Percentiles rank a stretch among this genome's conserved stretches.
Conservation (phyloP, 1,284 basidiomycete species). For the Pterulicium gracile region DNA sequence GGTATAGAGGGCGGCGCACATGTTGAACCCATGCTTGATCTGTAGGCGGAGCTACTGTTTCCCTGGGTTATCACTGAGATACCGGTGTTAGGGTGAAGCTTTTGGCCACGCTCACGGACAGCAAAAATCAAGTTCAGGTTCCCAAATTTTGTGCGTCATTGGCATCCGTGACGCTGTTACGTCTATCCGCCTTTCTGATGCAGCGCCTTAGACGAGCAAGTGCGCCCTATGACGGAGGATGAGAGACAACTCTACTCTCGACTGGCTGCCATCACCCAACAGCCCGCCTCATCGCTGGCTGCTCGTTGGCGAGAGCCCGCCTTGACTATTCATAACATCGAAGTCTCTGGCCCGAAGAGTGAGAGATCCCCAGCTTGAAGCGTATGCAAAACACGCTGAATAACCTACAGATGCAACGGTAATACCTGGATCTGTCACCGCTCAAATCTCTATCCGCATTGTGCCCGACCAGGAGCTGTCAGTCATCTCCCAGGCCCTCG, state of each 20-base stretch:
- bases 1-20: constrained; percentile 89
- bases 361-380: constrained; percentile 14
- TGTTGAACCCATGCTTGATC: constrained; percentile 86
- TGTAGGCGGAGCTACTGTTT: constrained; percentile 34
- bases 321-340: constrained; percentile 61
- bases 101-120: constrained; percentile 61
- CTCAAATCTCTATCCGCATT: constrained; percentile 81
- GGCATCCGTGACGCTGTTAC: constrained; percentile 8
- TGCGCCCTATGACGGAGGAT: constrained; percentile 53
- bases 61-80: neutral
- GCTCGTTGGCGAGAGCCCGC: constrained; percentile 76
- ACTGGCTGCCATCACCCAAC: constrained; percentile 58
- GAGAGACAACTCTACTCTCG: constrained; percentile 61
- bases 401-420: constrained; percentile 61
- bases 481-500: constrained; percentile 53
- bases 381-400: neutral
- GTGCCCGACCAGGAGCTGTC: constrained; percentile 89
- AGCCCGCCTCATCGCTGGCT: constrained; percentile 53
- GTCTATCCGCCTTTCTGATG: constrained; percentile 6
- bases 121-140: constrained; percentile 51
- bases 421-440: constrained; percentile 73
- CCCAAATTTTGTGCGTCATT: constrained; percentile 73
- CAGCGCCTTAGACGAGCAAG: constrained; percentile 53
- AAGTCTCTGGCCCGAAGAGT: constrained; percentile 70
- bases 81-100: constrained; percentile 55